A percentile compares a stretch with the other conserved stretches of the same genome.
Evolutionary conservation across 2,329 filamentous ascomycete genomes (phyloP).

Genomic region (Xylariaceae sp.): DNA sequence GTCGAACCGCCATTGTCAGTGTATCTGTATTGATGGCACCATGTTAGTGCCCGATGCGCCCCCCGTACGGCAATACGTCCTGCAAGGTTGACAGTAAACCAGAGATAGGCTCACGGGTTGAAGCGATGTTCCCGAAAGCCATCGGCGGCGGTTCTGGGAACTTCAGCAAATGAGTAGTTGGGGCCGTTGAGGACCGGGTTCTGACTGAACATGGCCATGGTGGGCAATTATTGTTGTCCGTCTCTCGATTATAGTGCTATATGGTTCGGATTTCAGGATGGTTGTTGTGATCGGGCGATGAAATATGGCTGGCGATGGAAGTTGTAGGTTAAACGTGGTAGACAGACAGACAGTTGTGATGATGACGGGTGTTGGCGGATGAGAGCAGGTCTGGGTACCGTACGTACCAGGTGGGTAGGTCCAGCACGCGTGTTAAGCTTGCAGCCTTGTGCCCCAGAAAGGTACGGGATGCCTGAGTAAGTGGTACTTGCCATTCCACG

Average conservation of each 20-base stretch:
- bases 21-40: conserved; percentile 54
- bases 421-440: conserved; percentile 35
- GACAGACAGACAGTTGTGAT: conserved; percentile 5
- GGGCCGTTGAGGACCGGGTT: conserved; percentile 64
- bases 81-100: not conserved
- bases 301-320: not conserved
- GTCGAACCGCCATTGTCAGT: conserved; percentile 98
- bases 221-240: conserved; percentile 33
- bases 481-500: not conserved
- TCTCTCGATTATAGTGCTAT: conserved; percentile 5
- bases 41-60: conserved; percentile 3
- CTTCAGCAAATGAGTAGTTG: conserved; percentile 63
- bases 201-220: conserved; percentile 65
- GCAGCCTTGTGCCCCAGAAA: conserved; percentile 42
- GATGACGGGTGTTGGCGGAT: conserved; percentile 10
- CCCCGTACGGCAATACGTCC: not conserved
- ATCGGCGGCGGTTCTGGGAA: conserved; percentile 48
- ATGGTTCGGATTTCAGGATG: conserved; percentile 1
- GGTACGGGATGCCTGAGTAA: not conserved
- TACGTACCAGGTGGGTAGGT: not conserved
- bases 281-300: not conserved
- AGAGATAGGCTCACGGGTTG: conserved; percentile 67
- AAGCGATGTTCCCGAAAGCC: conserved; percentile 72
- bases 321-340: conserved; percentile 11
- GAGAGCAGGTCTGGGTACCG: conserved; percentile 10